phyloP scores from a whole-genome alignment of 192 early-diverging fungal species.

The Coemansia asiatica region DNA sequence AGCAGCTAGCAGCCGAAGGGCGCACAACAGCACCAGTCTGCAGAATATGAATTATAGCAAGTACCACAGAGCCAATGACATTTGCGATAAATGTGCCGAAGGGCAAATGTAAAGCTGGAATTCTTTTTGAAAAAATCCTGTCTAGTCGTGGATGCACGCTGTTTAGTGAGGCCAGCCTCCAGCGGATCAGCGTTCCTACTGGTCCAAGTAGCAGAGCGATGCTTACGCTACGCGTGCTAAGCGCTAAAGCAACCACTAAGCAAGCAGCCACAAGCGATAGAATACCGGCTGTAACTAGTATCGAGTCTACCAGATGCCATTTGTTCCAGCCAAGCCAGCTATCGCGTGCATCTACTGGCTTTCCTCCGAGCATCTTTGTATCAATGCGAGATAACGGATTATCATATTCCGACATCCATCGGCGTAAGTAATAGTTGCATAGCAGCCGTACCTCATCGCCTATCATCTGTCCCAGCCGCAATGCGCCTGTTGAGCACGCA shows the following conservation, averaged over 20 bases:
- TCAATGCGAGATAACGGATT: slow-evolving; percentile 16
- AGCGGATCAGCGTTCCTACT: slow-evolving; percentile 41
- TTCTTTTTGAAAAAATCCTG: not conserved
- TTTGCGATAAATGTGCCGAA: slow-evolving; percentile 53
- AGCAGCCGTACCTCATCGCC: slow-evolving; percentile 27
- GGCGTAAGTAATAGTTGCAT: slow-evolving; percentile 3
- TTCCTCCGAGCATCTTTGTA: slow-evolving; percentile 19
- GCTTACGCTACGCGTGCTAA: slow-evolving; percentile 34
- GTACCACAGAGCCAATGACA: slow-evolving; percentile 25
- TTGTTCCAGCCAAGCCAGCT: slow-evolving; percentile 39
- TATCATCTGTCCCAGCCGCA: slow-evolving; percentile 34
- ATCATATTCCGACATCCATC: not conserved
- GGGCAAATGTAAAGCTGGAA: slow-evolving; percentile 17
- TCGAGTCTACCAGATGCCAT: slow-evolving; percentile 24
- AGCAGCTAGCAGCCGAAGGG: slow-evolving; percentile 35
- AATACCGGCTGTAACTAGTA: slow-evolving; percentile 14
- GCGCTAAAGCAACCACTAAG: slow-evolving; percentile 31
- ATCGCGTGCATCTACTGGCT: slow-evolving; percentile 8
- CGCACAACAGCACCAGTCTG: slow-evolving; percentile 40
- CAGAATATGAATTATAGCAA: slow-evolving; percentile 34
- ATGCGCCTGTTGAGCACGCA: slow-evolving; percentile 32
- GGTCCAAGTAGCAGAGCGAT: slow-evolving; percentile 42
- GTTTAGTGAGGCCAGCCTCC: slow-evolving; percentile 45
- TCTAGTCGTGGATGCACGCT: not conserved
- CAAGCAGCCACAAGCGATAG: slow-evolving; percentile 10